phyloP scores from a whole-genome alignment of 2,329 filamentous ascomycete species.

The Aspergillus jensenii region DNA sequence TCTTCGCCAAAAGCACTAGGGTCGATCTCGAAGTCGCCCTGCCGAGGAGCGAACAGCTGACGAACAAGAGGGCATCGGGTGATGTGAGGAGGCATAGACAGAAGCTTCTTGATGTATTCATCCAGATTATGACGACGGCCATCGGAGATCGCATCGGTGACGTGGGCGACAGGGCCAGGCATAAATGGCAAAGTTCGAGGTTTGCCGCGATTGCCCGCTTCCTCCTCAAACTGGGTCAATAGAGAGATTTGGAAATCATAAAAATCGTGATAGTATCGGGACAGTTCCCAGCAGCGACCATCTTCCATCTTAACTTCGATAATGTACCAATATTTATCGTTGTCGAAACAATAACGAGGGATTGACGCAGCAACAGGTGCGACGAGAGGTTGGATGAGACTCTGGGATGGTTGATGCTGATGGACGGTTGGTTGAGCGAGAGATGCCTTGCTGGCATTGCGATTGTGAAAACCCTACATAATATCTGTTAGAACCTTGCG shows the following conservation, averaged over 20 bases:
- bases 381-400: slow-evolving; percentile 56
- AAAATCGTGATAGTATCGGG: slow-evolving; percentile 95
- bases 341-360: slow-evolving; percentile 89
- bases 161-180: slow-evolving; percentile 95
- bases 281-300: slow-evolving; percentile 87
- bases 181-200: slow-evolving; percentile 90
- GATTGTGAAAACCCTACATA: slow-evolving; percentile 37
- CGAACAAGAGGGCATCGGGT: slow-evolving; percentile 79
- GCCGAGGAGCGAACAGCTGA: slow-evolving; percentile 84
- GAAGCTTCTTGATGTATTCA: slow-evolving; percentile 89
- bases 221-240: slow-evolving; percentile 84
- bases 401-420: slow-evolving; percentile 40
- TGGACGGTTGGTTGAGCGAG: slow-evolving; percentile 36
- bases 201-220: slow-evolving; percentile 82
- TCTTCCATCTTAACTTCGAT: slow-evolving; percentile 91
- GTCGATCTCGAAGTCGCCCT: slow-evolving; percentile 92
- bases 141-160: slow-evolving; percentile 96
- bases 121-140: slow-evolving; percentile 89
- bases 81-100: slow-evolving; percentile 81
- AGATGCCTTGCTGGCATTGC: slow-evolving; percentile 38
- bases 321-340: slow-evolving; percentile 99
- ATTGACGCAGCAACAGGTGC: slow-evolving; percentile 82
- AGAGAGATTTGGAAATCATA: slow-evolving; percentile 98
- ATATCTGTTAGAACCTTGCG: not conserved
- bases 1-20: slow-evolving; percentile 64